Percentiles rank a stretch among this genome's conserved stretches.
These are phyloP conservation scores for Curvularia sp. DNA, from an alignment of 2,329 filamentous ascomycete species.

Conservation along the genomic window DNA sequence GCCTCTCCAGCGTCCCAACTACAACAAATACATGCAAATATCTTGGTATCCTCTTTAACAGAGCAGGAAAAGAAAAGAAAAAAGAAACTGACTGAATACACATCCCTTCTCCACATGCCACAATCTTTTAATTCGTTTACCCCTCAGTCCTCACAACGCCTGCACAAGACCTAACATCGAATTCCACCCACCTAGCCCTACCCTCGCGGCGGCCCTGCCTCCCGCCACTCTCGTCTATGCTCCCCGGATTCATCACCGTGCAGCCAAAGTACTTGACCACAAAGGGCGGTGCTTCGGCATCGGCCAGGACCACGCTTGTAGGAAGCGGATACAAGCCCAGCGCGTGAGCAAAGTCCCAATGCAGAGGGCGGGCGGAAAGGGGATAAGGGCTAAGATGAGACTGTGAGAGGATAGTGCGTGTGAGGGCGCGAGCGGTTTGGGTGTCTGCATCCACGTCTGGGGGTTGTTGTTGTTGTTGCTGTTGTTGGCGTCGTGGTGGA, in stretches of 20 bases:
- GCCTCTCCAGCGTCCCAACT: no score
- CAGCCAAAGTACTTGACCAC: conserved; percentile 93
- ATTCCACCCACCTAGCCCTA: conserved; percentile 83
- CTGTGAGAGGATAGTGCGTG: conserved; percentile 92
- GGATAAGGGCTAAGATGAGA: conserved; percentile 88
- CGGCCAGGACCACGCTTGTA: conserved; percentile 81
- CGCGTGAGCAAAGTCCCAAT: conserved; percentile 84
- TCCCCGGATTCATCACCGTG: conserved; percentile 91
- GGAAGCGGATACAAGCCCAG: conserved; percentile 89
- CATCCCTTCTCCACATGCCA: no score
- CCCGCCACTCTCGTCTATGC: conserved; percentile 66
- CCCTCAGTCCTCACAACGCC: conserved; percentile 42
- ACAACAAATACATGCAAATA: neutral
- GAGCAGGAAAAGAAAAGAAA: neutral
- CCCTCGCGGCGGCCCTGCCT: conserved; percentile 71
- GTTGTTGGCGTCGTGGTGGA: conserved; percentile 13
- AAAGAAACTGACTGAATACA: no score
- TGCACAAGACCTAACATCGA: conserved; percentile 56
- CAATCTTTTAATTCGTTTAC: conserved; percentile 2
- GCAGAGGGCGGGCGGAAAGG: conserved; percentile 76
- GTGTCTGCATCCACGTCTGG: conserved; percentile 40
- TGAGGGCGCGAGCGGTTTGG: conserved; percentile 73
- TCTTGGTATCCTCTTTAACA: neutral
- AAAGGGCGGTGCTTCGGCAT: conserved; percentile 82
- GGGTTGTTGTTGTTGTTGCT: conserved; percentile 19